Base-by-base conservation (phyloP, 2,329 filamentous ascomycete species). In the Claviceps quebecensis region DNA sequence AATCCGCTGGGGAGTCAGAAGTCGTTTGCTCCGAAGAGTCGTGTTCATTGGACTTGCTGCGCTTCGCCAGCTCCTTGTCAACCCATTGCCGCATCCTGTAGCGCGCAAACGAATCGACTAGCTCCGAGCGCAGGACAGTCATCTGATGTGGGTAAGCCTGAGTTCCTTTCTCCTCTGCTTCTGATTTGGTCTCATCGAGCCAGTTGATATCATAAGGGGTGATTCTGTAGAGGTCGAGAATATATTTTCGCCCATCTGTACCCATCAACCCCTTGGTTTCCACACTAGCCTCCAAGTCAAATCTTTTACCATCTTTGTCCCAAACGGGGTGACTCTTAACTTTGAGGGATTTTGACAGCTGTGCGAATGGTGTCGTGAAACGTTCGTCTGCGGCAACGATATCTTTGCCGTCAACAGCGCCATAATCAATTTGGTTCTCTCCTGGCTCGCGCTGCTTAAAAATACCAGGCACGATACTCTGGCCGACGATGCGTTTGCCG, bases 371-470 rank as follows among this genome's bases (percentile, higher is more conserved):
- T 29, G 84, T 73, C 0, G 81, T 81, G 61, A 98, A 98, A 19
- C 83, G 81, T 63, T 94, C 84, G 62, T 97, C 88, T 13, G 87
- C 86, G 0, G 93, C 90, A 49, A 98, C 87, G 26, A 95, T 80
- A 58, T 98, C 93, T 70, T 95, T 95, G 58, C 94, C 93, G 65
- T 98, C 93, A 36, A 97, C 93, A 58, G 91, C 93, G 64, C 93
- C 93, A 63, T 98, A 98, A 66, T 98, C 93, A 59, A 98, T 97
- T 68, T 97, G 93, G 69, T 95, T 93, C 78, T 98, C 93, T 49
- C 90, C 93, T 34, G 90, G 88, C 62, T 97, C 93, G 38, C 91
- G 83, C 72, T 97, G 93, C 74, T 96, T 97, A 78, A 98, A 98
- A 62, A 98, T 98, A 54, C 93, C 94, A 5, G 93, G 93, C 17